These are phyloP conservation scores for Asterochloris erici DNA, from an alignment of 139 green algal genomes.

Conservation along the genomic window DNA sequence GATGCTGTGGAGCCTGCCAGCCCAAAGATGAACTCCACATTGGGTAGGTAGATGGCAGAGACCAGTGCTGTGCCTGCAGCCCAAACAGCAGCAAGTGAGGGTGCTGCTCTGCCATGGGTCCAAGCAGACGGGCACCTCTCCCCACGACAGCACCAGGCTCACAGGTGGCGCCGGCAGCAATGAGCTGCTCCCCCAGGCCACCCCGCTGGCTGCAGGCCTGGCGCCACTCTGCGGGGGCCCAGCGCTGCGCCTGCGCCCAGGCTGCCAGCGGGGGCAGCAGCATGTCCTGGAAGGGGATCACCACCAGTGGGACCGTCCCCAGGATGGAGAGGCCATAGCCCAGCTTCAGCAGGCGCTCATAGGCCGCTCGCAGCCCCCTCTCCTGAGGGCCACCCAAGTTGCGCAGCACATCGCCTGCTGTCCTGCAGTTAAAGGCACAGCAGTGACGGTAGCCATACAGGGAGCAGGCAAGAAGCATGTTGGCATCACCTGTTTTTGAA, in stretches of 20 bases:
- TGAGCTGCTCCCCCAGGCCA: constrained; percentile 7
- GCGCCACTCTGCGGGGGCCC: not conserved
- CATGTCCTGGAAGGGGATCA: constrained; percentile 61
- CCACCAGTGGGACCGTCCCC: constrained; percentile 63
- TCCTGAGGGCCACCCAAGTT: constrained; percentile 65
- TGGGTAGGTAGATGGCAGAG: constrained; percentile 63
- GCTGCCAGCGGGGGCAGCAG: constrained; percentile 20
- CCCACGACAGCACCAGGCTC: not conserved
- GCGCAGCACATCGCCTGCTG: constrained; percentile 67
- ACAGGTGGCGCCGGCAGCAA: not conserved
- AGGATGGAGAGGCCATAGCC: constrained; percentile 76
- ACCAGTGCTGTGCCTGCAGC: constrained; percentile 13
- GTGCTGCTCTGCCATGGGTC: not conserved
- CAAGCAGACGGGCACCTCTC: not conserved
- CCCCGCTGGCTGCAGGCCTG: not conserved
- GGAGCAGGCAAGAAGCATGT: too few species aligned
- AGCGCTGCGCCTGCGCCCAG: not conserved
- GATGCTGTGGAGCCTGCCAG: constrained; percentile 73
- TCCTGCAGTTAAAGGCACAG: constrained; percentile 22
- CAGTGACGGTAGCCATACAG: not conserved
- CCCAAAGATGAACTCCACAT: constrained; percentile 86
- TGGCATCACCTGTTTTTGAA: constrained; percentile 46
- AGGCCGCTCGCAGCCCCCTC: constrained; percentile 46
- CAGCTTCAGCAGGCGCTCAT: constrained; percentile 71
- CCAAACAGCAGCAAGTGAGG: not conserved